phyloP scores from a whole-genome alignment of 2,329 filamentous ascomycete species.

The Monilinia vaccinii-corymbosi region DNA sequence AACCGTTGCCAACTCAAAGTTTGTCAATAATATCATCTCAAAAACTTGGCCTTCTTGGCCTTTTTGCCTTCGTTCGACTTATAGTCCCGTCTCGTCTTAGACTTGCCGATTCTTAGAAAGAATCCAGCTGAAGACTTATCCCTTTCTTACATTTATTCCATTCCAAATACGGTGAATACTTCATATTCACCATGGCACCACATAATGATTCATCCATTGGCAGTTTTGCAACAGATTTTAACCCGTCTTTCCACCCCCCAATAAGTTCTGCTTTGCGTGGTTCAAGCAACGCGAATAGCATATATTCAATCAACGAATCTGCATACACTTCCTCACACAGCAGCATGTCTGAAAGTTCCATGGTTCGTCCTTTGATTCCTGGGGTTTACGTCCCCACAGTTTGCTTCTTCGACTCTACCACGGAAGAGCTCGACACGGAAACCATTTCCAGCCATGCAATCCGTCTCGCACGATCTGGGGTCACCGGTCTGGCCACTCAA shows the following conservation, averaged over 20 bases:
- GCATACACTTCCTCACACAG: constrained; percentile 36
- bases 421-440: constrained; percentile 57
- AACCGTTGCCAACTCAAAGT: background rate
- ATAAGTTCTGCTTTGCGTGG: constrained; percentile 17
- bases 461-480: constrained; percentile 49
- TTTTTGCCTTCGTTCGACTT: background rate
- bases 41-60: background rate
- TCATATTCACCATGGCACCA: constrained; percentile 34
- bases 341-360: constrained; percentile 31
- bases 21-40: background rate
- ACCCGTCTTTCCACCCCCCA: constrained; percentile 27
- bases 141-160: background rate
- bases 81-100: background rate
- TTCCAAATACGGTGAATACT: background rate
- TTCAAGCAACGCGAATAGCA: constrained; percentile 22
- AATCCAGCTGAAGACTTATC: background rate
- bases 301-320: constrained; percentile 30
- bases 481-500: constrained; percentile 53
- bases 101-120: background rate
- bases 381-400: constrained; percentile 67
- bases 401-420: constrained; percentile 58
- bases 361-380: constrained; percentile 34
- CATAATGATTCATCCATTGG: constrained; percentile 40
- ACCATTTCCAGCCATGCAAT: constrained; percentile 41
- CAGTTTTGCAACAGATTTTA: constrained; percentile 37